Evolutionary conservation across 768 basidiomycete genomes (phyloP), one percentile per base, ranked within the genome.

Genomic region (Trametes meyenii): DNA sequence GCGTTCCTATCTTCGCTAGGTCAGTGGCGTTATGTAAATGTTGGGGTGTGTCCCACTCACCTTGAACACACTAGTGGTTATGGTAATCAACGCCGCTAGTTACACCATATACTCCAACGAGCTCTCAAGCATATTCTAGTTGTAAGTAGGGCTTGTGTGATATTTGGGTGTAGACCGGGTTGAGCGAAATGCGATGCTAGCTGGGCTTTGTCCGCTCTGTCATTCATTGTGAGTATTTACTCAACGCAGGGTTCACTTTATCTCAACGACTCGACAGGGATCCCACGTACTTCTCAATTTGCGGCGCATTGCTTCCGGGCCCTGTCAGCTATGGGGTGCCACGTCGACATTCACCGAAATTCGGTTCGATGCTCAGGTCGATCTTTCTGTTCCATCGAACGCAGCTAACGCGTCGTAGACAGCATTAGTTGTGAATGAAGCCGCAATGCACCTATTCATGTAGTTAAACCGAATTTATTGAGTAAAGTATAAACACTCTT

Each of bases 61-160:
- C 10, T 26, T 46, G 11, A 2, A 17, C 8, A 3, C 1, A 4
- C 3, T 26, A 66, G 66, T 50, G 23, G 50, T 64, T 5, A 51
- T 67, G 60, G 48, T 61, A 2, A n/a, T 66, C 21, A 68, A 68
- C 36, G 57, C 55, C 13, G 42, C 62, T 11, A 50, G 64, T 49
- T 62, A 64, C 24, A 49, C 59, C 12, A 42, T 57, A 14, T 48
- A 57, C 50, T 38, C 59, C 19, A 54, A 51, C 12, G 38, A 50
- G 10, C 39, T 61, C 8, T 50, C 60, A 1, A 58, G 65, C 3
- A 55, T 58, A n/a, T 60, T 58, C 14, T 66, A 62, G 19, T 60
- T 56, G 65, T 64, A 39, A 44, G 67, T 52, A 0, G 11, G 36
- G 5, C 17, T 19, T n/a, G 19, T 38, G 14, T 3, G 29, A 33